Evolutionary conservation across 768 basidiomycete species (phyloP), one percentile per base, ranked within the genome.

Genomic region (Cystobasidium ongulense): DNA sequence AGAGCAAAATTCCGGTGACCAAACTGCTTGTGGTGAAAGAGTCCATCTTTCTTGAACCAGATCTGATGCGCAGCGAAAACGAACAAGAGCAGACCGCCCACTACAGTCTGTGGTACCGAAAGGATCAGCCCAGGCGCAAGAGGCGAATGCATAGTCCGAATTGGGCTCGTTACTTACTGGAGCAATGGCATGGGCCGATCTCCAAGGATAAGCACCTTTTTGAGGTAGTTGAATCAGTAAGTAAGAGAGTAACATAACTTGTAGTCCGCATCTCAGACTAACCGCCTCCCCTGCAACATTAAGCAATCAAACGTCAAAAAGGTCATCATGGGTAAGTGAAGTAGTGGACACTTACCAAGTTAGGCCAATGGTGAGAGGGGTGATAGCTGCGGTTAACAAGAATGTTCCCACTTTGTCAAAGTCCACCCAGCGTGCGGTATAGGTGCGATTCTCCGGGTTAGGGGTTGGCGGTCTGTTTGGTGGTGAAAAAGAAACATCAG

Each of bases 261-360:
- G n/a, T n/a, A 50, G 7, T n/a, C 46, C 7, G 10, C 4, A 50
- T n/a, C 46, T 50, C 5, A 21, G 3, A 21, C 46, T 50, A 4
- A 50, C 46, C 46, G 21, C 46, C 46, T 50, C 46, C 46, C 46
- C 46, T 50, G 18, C 4, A 21, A 3, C 15, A 50, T 21, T 4
- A 50, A n/a, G n/a, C 21, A 21, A 21, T 3, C 46, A 21, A 8
- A 25, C 3, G 13, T 15, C n/a, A 4, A 27, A n/a, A 8, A 35
- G 29, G 23, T 38, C 41, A 13, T 29, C 31, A 23, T 36, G 63
- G 10, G 25, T 31, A 41, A n/a, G 25, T 39, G 10, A 64, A n/a
- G 35, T 64, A n/a, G 64, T n/a, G n/a, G n/a, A n/a, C n/a, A 29
- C 64, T 66, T 66, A 66, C 64, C 62, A 63, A 23, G 62, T 63